Evolutionary conservation across 2,329 filamentous ascomycete genomes (phyloP), one percentile per base, ranked within the genome.

Genomic region (Fusarium heterosporum): DNA sequence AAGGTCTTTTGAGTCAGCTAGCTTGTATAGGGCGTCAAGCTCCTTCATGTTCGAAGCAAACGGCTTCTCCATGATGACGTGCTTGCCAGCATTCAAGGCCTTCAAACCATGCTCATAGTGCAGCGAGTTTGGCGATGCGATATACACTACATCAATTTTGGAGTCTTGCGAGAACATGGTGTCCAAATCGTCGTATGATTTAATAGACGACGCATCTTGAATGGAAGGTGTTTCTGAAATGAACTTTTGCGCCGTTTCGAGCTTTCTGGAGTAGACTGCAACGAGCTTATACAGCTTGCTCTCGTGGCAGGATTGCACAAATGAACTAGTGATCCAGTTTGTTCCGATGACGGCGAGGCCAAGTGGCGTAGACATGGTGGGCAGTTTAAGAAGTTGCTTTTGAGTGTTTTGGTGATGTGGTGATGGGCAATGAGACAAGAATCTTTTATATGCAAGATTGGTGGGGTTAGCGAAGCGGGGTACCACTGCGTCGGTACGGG

Each of bases 301-400:
- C 28, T 69, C 46, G n/a, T 69, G 66, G 25, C 41, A 52, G 26
- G 66, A 69, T 8, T 69, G 66, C 2, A 68, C 60, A n/a, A 69
- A 69, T 1, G 66, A 69, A 16, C 57, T 64, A 14, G 66, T 69
- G 17, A 69, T 69, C 66, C 66, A 69, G 40, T 69, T 69, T 9
- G 66, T 69, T 14, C 66, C 66, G 14, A 69, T 38, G 11, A 69
- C 51, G 45, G 66, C 66, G 22, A 69, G 66, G 1, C 66, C 58
- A 13, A 69, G 32, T n/a, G 62, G 52, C n/a, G 30, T 4, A n/a
- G 66, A 40, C 66, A 69, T 69, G 11, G 16, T 47, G 39, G n/a
- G 4, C 12, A 8, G 9, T 19, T n/a, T 26, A 4, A 6, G 3
- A 12, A 13, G 13, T 10, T 12, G 8, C 1, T 14, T 6, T 22